Conservation (phyloP, 192 early-diverging fungal species). For the Martensiomyces pterosporus region DNA sequence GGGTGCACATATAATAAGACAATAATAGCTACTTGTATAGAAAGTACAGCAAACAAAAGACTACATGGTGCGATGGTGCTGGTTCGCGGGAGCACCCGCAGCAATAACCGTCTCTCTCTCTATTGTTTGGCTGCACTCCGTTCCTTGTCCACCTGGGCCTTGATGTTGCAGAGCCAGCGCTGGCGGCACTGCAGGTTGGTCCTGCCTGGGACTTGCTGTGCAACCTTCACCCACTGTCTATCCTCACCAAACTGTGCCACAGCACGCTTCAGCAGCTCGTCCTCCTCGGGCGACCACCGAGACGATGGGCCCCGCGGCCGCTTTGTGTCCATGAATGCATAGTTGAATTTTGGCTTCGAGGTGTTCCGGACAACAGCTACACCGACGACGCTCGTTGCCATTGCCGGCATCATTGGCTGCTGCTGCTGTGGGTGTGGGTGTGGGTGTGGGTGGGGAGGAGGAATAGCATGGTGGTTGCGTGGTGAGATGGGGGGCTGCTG, state of each 20-base stretch:
- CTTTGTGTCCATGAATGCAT: conserved; percentile 45
- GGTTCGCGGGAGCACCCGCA: too few species aligned
- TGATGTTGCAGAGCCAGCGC: conserved; percentile 52
- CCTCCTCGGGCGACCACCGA: conserved; percentile 40
- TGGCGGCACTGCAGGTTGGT: conserved; percentile 49
- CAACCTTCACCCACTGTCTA: conserved; percentile 50
- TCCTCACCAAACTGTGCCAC: conserved; percentile 48
- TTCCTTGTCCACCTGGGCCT: conserved; percentile 46
- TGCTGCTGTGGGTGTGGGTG: conserved; percentile 8
- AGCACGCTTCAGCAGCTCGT: conserved; percentile 33
- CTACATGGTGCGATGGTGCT: too few species aligned
- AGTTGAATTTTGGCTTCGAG: conserved; percentile 51
- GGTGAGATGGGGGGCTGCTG: conserved; percentile 19
- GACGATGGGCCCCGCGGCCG: conserved; percentile 44
- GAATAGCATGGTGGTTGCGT: conserved; percentile 4
- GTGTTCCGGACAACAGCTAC: conserved; percentile 13
- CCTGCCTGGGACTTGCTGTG: conserved; percentile 44
- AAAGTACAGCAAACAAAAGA: too few species aligned
- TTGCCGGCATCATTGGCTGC: conserved; percentile 4
- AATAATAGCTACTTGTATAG: too few species aligned
- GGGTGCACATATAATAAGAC: too few species aligned
- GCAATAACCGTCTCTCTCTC: too few species aligned
- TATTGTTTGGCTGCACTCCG: conserved; percentile 11
- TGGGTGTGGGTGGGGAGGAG: conserved; percentile 8
- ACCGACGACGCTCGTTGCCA: conserved; percentile 3